phyloP scores from a whole-genome alignment of 768 basidiomycete species.

The Rhizopogon rudus region DNA sequence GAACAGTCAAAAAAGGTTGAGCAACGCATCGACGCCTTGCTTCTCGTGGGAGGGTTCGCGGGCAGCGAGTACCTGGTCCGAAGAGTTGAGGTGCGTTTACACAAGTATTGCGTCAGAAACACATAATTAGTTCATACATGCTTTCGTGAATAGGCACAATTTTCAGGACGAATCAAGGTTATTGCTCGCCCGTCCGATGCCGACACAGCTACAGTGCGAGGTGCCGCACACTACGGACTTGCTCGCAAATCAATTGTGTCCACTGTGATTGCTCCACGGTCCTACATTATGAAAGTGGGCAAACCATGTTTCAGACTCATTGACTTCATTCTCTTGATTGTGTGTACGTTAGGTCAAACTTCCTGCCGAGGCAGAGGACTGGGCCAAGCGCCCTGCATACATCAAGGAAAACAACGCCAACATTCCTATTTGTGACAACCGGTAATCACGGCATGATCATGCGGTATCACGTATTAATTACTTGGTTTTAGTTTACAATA shows the following conservation, averaged over 20 bases:
- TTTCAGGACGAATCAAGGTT: conserved; percentile 59
- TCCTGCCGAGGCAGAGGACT: conserved; percentile 83
- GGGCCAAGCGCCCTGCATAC: conserved; percentile 80
- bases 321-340: background rate
- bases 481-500: conserved; percentile 65
- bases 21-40: conserved; percentile 73
- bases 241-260: conserved; percentile 74
- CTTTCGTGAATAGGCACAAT: conserved; percentile 48
- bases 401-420: conserved; percentile 75
- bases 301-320: background rate
- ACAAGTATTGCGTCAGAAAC: conserved; percentile 4
- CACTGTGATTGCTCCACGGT: conserved; percentile 74
- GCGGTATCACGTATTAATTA: conserved; percentile 2
- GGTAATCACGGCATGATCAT: conserved; percentile 34
- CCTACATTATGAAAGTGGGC: conserved; percentile 81
- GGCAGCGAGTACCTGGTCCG: conserved; percentile 82
- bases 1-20: conserved; percentile 65
- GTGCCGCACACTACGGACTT: conserved; percentile 85
- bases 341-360: conserved; percentile 61
- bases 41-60: conserved; percentile 88
- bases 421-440: conserved; percentile 77
- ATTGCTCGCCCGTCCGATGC: conserved; percentile 83
- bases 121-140: conserved; percentile 4
- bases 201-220: conserved; percentile 84
- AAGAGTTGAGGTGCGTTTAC: conserved; percentile 59